Conservation (phyloP, 768 basidiomycete species). For the Nevesoporus exiguus region DNA sequence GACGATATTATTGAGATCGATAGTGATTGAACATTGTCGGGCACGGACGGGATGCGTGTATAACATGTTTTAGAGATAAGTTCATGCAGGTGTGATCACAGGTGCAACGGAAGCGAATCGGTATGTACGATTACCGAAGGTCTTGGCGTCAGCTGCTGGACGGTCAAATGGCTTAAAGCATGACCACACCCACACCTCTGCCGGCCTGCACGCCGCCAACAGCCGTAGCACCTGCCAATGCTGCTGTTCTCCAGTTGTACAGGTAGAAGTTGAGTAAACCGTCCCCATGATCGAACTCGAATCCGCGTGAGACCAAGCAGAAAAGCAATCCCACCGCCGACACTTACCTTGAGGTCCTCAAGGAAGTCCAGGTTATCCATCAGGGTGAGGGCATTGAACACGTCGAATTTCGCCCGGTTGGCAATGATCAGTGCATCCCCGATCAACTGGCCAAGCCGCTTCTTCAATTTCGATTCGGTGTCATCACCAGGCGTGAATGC, state of each 20-base stretch:
- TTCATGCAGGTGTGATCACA: neutral
- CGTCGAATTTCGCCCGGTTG: conserved; percentile 85
- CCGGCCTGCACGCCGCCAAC: conserved; percentile 56
- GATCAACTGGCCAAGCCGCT: conserved; percentile 67
- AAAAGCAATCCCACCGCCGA: conserved; percentile 11
- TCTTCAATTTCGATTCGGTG: conserved; percentile 59
- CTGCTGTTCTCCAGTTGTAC: conserved; percentile 91
- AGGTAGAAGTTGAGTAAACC: conserved; percentile 90
- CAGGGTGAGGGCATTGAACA: conserved; percentile 90
- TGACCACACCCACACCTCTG: conserved; percentile 86
- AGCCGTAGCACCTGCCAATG: conserved; percentile 66
- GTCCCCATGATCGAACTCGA: conserved; percentile 88
- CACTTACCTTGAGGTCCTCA: conserved; percentile 74
- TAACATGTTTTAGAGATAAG: conserved; percentile 2
- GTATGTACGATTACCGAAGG: neutral
- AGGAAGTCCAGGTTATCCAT: conserved; percentile 91
- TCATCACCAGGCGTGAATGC: conserved; percentile 63
- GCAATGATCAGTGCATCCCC: conserved; percentile 81
- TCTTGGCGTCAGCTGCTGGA: neutral
- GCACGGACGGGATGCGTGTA: conserved; percentile 2
- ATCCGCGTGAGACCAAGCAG: conserved; percentile 4
- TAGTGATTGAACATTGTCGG: conserved; percentile 51
- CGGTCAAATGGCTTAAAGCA: conserved; percentile 55
- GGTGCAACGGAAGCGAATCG: neutral
- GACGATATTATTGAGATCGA: conserved; percentile 84